Conservation (phyloP, 306 rosid genomes). For the Acacia acuminata region DNA sequence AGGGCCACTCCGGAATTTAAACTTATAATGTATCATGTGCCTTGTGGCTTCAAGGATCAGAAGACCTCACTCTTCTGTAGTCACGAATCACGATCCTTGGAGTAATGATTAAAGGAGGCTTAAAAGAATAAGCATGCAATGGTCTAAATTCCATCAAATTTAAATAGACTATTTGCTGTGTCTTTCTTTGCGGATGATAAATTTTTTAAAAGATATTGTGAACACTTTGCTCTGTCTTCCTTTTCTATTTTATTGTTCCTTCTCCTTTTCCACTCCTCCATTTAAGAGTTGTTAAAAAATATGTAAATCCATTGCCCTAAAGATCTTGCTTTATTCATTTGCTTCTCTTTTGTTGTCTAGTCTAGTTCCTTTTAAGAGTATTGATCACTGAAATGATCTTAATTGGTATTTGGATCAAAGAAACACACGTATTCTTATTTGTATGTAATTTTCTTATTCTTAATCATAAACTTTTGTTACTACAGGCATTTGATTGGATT, state of each 20-base stretch:
- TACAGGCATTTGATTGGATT: slow-evolving; percentile 98
- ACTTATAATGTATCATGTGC: background rate
- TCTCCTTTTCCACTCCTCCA: background rate
- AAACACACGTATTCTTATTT: background rate
- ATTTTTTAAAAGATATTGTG: background rate
- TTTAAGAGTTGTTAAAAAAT: background rate
- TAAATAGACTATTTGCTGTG: background rate
- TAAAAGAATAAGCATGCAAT: background rate
- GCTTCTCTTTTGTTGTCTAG: slow-evolving; percentile 10
- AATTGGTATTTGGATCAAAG: background rate
- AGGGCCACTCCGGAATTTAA: background rate
- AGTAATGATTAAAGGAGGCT: background rate
- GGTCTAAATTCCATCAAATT: background rate
- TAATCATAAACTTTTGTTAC: background rate
- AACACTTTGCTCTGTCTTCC: background rate
- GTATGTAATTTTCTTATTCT: slow-evolving; percentile 15
- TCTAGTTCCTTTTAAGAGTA: background rate
- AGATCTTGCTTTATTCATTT: slow-evolving; percentile 9
- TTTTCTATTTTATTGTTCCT: background rate
- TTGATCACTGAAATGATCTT: background rate
- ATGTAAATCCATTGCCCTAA: background rate
- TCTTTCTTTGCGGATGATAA: background rate
- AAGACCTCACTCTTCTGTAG: background rate
- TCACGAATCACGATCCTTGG: background rate
- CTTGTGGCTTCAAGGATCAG: background rate